Evolutionary conservation across 768 basidiomycete genomes (phyloP), one percentile per base, ranked within the genome.

Genomic region (Phlebiopsis gigantea): DNA sequence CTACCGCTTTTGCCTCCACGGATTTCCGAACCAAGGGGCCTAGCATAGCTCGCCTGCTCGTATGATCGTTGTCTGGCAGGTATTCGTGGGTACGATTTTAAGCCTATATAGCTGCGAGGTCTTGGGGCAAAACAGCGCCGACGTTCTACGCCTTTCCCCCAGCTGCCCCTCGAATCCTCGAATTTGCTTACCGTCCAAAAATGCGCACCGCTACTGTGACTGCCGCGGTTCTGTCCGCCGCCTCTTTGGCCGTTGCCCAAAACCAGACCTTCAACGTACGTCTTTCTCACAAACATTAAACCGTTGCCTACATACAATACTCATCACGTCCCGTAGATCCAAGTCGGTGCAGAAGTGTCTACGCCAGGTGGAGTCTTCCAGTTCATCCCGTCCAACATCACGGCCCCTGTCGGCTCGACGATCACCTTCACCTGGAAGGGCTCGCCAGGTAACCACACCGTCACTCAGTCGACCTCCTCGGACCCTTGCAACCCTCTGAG

Each of bases 371-470:
- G 76, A 0, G 59, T 74, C 43, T 76, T 77, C 67, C 75, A 75
- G 58, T 83, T 78, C 70, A 73, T 69, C 34, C 82, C 82, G 1
- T 57, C 65, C 39, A 68, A 55, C 34, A 50, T 81, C 56, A 79
- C 57, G 24, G 80, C 77, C 8, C 59, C 71, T 12, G 71, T 74
- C 21, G 79, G 78, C 19, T 74, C 76, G 4, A 68, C 74, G 6
- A 63, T 84, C 41, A 79, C 75, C 14, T 84, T 84, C 72, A 57
- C 68, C 21, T 84, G 78, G 63, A 69, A 68, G 48, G 81, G 79
- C 56, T 62, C 73, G 24, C 79, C 79, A 1, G 79, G 79, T 57
- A 80, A 80, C 65, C 80, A 83, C 68, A 72, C 72, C 29, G 72
- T 84, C 22, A 79, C 80, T 2, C 81, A 84, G 64, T 78, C 79